A percentile compares a stretch with the other conserved stretches of the same genome.
phyloP scores from a whole-genome alignment of 2,329 filamentous ascomycete genomes.

The Dryadomyces sulphureus region DNA sequence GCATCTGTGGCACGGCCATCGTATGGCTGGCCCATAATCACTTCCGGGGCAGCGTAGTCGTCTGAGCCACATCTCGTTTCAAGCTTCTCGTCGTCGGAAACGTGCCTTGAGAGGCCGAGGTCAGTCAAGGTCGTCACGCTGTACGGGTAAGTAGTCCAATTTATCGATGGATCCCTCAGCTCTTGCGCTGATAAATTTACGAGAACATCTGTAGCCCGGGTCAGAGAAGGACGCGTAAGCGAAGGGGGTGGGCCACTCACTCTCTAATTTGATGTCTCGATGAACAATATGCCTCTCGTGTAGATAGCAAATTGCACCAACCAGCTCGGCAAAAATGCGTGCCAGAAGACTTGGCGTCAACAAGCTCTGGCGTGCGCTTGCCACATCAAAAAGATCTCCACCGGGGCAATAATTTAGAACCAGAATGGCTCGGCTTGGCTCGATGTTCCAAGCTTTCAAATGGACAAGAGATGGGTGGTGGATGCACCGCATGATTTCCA shows the following conservation, averaged over 20 bases:
- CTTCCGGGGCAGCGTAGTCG: conserved; percentile 93
- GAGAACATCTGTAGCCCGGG: conserved; percentile 53
- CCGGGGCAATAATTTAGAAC: conserved; percentile 87
- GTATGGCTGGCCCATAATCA: conserved; percentile 89
- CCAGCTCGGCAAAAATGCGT: conserved; percentile 79
- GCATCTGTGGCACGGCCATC: conserved; percentile 85
- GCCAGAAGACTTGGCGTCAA: conserved; percentile 57
- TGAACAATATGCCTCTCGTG: conserved; percentile 82
- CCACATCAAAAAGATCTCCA: conserved; percentile 88
- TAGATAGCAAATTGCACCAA: conserved; percentile 73
- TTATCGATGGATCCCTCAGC: conserved; percentile 44
- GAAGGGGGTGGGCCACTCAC: conserved; percentile 33
- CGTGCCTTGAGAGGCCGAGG: conserved; percentile 73
- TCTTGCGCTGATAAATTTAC: conserved; percentile 64
- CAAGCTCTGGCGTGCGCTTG: conserved; percentile 53
- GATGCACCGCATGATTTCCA: conserved; percentile 82
- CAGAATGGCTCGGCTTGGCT: conserved; percentile 66
- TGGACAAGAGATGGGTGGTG: conserved; percentile 83
- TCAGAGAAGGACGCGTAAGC: conserved; percentile 6
- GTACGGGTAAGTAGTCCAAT: conserved; percentile 65
- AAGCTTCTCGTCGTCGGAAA: conserved; percentile 76
- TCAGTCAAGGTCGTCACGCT: conserved; percentile 84
- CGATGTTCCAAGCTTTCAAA: conserved; percentile 80
- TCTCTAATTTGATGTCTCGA: conserved; percentile 92
- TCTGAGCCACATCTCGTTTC: conserved; percentile 90